Conservation (phyloP, 352 stramenopile genomes). For the Phytopythium vexans region DNA sequence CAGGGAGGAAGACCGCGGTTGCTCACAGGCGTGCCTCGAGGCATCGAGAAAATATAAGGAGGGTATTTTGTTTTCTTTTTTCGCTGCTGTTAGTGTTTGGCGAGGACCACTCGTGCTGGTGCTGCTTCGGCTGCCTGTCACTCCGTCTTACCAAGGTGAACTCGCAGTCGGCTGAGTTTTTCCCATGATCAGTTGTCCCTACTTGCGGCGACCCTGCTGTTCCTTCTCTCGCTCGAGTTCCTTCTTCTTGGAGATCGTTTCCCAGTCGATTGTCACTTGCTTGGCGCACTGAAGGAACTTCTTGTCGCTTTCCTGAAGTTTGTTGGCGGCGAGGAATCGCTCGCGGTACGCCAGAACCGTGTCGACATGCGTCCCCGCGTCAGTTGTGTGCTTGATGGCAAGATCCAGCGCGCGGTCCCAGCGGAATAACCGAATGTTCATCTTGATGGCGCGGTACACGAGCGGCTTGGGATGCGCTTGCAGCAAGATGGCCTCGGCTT, state of each 20-base stretch:
- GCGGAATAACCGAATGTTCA: slow-evolving; percentile 90
- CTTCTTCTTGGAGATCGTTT: slow-evolving; percentile 88
- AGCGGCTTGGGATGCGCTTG: slow-evolving; percentile 86
- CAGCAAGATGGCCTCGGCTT: slow-evolving; percentile 91
- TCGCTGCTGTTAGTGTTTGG: slow-evolving; percentile 18
- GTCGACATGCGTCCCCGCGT: slow-evolving; percentile 85
- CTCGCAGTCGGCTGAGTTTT: no score
- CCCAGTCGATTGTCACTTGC: slow-evolving; percentile 87
- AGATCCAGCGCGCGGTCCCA: slow-evolving; percentile 88
- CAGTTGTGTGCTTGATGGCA: slow-evolving; percentile 86
- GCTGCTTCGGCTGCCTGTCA: slow-evolving; percentile 1
- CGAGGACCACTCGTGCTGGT: slow-evolving; percentile 15
- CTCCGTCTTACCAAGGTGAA: background rate
- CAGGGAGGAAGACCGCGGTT: no score
- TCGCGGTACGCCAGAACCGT: slow-evolving; percentile 89
- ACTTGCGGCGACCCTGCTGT: slow-evolving; percentile 61
- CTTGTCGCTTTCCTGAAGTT: slow-evolving; percentile 85
- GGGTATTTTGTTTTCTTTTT: slow-evolving; percentile 9
- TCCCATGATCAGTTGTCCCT: slow-evolving; percentile 1
- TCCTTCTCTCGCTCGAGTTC: slow-evolving; percentile 84
- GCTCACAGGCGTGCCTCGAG: no score
- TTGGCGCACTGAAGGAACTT: slow-evolving; percentile 87
- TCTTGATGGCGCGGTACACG: slow-evolving; percentile 92
- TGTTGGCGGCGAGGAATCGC: slow-evolving; percentile 82
- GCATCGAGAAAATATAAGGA: no score